Conservation (phyloP, 1,284 basidiomycete species). For the Ceratobasidium theobromae region DNA sequence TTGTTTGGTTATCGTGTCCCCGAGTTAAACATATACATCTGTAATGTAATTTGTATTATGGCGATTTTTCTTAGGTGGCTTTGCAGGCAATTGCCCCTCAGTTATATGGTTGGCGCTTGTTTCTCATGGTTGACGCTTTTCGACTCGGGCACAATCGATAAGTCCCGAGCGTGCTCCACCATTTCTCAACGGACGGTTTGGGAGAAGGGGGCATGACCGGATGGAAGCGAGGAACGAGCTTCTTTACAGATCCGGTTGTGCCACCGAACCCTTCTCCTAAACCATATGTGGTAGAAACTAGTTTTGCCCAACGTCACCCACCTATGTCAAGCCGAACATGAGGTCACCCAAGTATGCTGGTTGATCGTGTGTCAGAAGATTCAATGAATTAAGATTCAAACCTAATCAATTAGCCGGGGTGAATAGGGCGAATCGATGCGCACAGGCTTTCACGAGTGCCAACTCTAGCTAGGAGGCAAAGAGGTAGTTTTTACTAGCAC, state of each 20-base stretch:
- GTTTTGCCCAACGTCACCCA: too few species aligned
- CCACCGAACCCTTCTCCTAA: background rate
- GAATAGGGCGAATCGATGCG: too few species aligned
- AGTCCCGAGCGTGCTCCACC: background rate
- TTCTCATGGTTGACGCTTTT: background rate
- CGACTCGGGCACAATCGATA: background rate
- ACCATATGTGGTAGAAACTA: slow-evolving; percentile 17
- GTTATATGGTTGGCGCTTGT: background rate
- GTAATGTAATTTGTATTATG: background rate
- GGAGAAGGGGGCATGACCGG: slow-evolving; percentile 1
- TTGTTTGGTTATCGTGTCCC: too few species aligned
- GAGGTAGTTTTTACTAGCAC: too few species aligned
- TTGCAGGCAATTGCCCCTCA: background rate
- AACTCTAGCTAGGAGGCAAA: too few species aligned
- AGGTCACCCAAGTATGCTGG: too few species aligned
- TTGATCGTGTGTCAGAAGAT: too few species aligned
- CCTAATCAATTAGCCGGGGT: too few species aligned
- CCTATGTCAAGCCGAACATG: too few species aligned
- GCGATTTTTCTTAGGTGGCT: background rate
- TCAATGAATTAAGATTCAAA: too few species aligned
- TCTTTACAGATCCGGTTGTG: slow-evolving; percentile 1
- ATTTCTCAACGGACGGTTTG: background rate
- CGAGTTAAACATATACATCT: background rate
- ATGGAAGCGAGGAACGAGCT: slow-evolving; percentile 9
- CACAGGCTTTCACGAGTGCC: too few species aligned